phyloP scores from a whole-genome alignment of 495 filamentous ascomycete species.

The Xylaria telfairii region DNA sequence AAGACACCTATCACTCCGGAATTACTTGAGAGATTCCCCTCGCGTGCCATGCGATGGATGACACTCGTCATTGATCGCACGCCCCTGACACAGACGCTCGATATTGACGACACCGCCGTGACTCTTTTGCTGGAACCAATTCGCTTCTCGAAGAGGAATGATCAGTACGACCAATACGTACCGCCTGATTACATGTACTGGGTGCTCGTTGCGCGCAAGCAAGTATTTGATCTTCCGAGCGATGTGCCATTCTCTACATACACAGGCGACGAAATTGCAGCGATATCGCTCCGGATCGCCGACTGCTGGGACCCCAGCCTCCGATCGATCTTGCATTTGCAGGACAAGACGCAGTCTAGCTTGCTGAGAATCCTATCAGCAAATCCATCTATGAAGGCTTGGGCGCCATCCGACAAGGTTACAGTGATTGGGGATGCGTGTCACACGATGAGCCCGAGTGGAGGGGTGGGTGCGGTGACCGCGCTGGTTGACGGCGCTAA shows the following conservation, averaged over 20 bases:
- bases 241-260: not conserved
- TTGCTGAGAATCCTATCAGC: constrained; percentile 4
- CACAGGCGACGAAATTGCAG: not conserved
- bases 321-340: not conserved
- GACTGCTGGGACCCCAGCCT: constrained; percentile 12
- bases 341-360: constrained; percentile 6
- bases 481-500: constrained; percentile 9
- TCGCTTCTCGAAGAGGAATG: not conserved
- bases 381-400: constrained; percentile 3
- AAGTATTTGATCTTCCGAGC: not conserved
- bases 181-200: constrained; percentile 9
- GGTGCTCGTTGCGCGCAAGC: constrained; percentile 1
- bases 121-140: constrained; percentile 5
- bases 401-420: constrained; percentile 6
- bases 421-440: not conserved
- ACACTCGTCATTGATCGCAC: constrained; percentile 8
- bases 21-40: not conserved
- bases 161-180: not conserved
- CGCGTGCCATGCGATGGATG: constrained; percentile 14
- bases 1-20: constrained; percentile 6
- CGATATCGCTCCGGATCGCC: not conserved
- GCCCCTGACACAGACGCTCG: constrained; percentile 6
- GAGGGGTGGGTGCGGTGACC: not conserved
- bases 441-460: not conserved
- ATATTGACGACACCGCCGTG: constrained; percentile 5